A percentile compares a stretch with the other conserved stretches of the same genome.
Conservation (phyloP, 1,284 basidiomycete species). For the Apiotrichum gamsii region DNA sequence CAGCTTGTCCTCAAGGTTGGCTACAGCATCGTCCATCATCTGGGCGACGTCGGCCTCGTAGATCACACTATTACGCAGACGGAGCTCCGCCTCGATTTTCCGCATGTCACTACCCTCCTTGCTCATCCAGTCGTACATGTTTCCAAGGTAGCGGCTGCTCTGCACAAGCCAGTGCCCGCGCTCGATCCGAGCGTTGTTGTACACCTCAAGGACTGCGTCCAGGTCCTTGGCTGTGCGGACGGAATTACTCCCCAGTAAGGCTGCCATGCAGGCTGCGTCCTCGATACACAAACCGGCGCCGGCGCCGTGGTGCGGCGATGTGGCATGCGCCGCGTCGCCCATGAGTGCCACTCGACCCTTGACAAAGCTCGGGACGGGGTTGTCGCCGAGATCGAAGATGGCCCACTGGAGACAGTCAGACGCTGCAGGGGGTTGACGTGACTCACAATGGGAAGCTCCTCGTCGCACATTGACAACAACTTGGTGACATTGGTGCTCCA, state of each 20-base stretch:
- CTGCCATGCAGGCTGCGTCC: constrained; percentile 15
- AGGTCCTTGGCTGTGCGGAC: neutral
- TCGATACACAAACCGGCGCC: constrained; percentile 22
- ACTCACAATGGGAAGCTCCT: constrained; percentile 13
- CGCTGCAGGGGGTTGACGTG: too few species aligned
- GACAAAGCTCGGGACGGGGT: constrained; percentile 9
- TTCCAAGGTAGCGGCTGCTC: constrained; percentile 10
- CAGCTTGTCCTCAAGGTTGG: neutral
- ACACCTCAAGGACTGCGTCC: constrained; percentile 9
- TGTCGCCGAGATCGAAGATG: constrained; percentile 14
- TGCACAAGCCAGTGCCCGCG: constrained; percentile 17
- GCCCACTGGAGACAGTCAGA: constrained; percentile 10
- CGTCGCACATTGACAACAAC: constrained; percentile 13
- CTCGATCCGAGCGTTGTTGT: constrained; percentile 10
- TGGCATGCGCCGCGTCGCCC: constrained; percentile 21
- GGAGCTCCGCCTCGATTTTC: constrained; percentile 11
- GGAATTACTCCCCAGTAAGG: constrained; percentile 4
- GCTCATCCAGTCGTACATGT: constrained; percentile 19
- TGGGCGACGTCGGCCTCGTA: constrained; percentile 6
- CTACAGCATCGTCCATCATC: constrained; percentile 3
- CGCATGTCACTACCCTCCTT: constrained; percentile 14
- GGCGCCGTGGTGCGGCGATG: constrained; percentile 21
- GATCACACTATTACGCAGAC: constrained; percentile 8
- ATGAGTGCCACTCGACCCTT: constrained; percentile 9
- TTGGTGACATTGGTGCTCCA: constrained; percentile 8